phyloP scores from a whole-genome alignment of 495 filamentous ascomycete genomes.

The Neohortaea acidophila region DNA sequence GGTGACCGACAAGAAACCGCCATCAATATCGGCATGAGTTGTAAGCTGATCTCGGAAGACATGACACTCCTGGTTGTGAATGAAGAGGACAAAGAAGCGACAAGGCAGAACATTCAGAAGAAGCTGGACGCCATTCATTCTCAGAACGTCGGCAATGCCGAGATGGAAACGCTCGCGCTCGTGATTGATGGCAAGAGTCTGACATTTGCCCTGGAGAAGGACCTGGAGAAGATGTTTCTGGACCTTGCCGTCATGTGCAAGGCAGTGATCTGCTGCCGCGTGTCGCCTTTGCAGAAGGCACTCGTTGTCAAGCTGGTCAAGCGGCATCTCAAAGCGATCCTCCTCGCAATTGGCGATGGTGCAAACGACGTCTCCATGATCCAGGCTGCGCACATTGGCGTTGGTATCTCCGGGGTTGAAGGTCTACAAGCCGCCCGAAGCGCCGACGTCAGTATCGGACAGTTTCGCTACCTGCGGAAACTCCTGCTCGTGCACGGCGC shows the following conservation, averaged over 20 bases:
- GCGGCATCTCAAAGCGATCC: slow-evolving; percentile 78
- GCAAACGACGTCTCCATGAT: slow-evolving; percentile 99
- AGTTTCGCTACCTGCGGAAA: slow-evolving; percentile 93
- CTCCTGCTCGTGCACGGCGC: slow-evolving; percentile 89
- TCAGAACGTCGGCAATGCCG: slow-evolving; percentile 55
- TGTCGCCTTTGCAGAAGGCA: slow-evolving; percentile 97
- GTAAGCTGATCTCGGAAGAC: slow-evolving; percentile 94
- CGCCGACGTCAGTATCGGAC: slow-evolving; percentile 89
- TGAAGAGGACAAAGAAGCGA: slow-evolving; percentile 61
- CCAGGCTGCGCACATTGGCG: slow-evolving; percentile 94
- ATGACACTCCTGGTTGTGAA: slow-evolving; percentile 98
- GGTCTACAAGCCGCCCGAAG: slow-evolving; percentile 96
- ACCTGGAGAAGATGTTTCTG: slow-evolving; percentile 83
- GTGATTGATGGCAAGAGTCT: slow-evolving; percentile 93
- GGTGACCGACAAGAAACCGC: slow-evolving; percentile 97
- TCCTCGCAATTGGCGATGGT: slow-evolving; percentile 92
- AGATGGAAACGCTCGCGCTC: slow-evolving; percentile 80
- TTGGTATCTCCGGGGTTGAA: slow-evolving; percentile 94
- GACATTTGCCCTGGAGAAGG: slow-evolving; percentile 85
- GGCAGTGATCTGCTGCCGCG: slow-evolving; percentile 96
- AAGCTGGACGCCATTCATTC: slow-evolving; percentile 76
- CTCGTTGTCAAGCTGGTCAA: slow-evolving; percentile 98
- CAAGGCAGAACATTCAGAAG: slow-evolving; percentile 74
- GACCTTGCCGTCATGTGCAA: slow-evolving; percentile 94
- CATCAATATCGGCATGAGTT: slow-evolving; percentile 99